phyloP scores from a whole-genome alignment of 495 filamentous ascomycete genomes.

The Tuber magnatum region DNA sequence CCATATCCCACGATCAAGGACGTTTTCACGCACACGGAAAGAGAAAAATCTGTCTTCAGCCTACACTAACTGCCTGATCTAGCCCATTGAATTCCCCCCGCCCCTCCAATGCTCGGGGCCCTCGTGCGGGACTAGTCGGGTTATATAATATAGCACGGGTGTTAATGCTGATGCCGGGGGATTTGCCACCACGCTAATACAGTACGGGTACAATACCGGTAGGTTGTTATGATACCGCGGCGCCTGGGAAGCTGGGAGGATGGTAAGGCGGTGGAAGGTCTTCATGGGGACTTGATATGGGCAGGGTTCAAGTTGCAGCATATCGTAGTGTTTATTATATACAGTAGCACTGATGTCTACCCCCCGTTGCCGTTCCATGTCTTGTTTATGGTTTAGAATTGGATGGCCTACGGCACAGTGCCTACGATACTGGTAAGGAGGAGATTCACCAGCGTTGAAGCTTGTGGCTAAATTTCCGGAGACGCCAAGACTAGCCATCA shows the following conservation, averaged over 20 bases:
- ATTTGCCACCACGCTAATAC: background rate
- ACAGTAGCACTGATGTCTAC: background rate
- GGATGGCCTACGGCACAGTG: too few species aligned
- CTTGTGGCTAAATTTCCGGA: background rate
- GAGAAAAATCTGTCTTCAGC: too few species aligned
- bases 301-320: background rate
- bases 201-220: background rate
- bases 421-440: too few species aligned
- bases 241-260: background rate
- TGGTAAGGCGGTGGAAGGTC: too few species aligned
- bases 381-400: background rate
- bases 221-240: background rate
- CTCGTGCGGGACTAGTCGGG: background rate
- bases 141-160: background rate
- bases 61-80: too few species aligned
- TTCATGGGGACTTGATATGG: background rate
- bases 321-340: background rate
- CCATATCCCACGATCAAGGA: background rate
- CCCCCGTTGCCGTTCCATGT: background rate
- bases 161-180: background rate
- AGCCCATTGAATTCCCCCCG: too few species aligned
- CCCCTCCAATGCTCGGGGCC: too few species aligned
- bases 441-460: too few species aligned
- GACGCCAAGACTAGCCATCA: background rate
- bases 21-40: background rate